Conservation (phyloP, 129 eudicot species). For the Arctium lappa region DNA sequence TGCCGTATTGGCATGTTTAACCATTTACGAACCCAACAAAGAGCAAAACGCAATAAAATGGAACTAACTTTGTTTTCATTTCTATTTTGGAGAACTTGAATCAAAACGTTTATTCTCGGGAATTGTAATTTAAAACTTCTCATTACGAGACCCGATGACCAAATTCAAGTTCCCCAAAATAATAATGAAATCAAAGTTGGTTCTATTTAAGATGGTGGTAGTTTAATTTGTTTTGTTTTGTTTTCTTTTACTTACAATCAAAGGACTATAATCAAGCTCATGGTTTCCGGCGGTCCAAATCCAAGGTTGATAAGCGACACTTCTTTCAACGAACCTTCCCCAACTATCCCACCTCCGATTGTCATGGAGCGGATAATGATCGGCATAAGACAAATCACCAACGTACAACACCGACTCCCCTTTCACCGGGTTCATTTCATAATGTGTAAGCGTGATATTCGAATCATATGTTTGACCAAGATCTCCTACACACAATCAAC, state of each 20-base stretch:
- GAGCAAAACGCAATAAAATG: too few species aligned
- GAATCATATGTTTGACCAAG: conserved; percentile 85
- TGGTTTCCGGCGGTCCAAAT: conserved; percentile 91
- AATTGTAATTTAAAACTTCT: too few species aligned
- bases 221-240: neutral
- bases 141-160: too few species aligned
- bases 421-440: conserved; percentile 60
- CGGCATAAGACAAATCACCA: conserved; percentile 89
- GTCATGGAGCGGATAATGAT: conserved; percentile 68
- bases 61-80: too few species aligned
- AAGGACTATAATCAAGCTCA: conserved; percentile 75
- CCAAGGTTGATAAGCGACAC: conserved; percentile 94
- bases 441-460: conserved; percentile 66
- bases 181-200: too few species aligned
- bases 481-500: conserved; percentile 50
- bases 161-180: too few species aligned
- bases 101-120: too few species aligned
- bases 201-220: neutral
- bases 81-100: too few species aligned
- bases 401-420: conserved; percentile 72
- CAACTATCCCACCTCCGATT: conserved; percentile 87
- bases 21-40: neutral
- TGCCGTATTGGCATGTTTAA: neutral
- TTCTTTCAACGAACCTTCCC: conserved; percentile 84
- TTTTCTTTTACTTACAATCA: conserved; percentile 43